A percentile compares a stretch with the other conserved stretches of the same genome.
These are phyloP conservation scores for Ogataea hybrid DNA, from an alignment of 1,139 yeast genomes.

Conservation along the genomic window DNA sequence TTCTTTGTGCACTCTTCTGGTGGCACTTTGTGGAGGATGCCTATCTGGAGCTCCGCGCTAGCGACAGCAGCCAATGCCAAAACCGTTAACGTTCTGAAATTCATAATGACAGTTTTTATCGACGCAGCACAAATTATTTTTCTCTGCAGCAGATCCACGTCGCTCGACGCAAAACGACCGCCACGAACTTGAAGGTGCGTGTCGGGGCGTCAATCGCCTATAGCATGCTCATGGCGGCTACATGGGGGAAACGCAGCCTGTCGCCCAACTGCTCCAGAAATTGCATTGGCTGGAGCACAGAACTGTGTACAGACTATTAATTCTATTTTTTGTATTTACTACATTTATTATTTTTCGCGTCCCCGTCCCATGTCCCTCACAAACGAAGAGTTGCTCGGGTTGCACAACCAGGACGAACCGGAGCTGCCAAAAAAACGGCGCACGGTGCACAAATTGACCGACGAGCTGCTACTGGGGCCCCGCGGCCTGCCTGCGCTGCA, in stretches of 20 bases:
- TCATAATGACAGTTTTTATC: constrained; percentile 1
- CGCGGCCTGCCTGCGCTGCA: constrained; percentile 30
- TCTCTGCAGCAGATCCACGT: constrained; percentile 1
- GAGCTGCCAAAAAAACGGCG: constrained; percentile 13
- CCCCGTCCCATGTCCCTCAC: constrained; percentile 15
- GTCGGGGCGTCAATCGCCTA: too few species aligned
- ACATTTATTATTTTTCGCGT: neutral
- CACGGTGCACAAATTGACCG: constrained; percentile 25
- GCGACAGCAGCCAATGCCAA: constrained; percentile 5
- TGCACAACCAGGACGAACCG: constrained; percentile 10
- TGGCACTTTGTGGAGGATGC: constrained; percentile 17
- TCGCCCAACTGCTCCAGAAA: neutral
- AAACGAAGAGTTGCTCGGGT: constrained; percentile 29
- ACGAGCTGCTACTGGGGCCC: constrained; percentile 28
- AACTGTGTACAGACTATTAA: neutral
- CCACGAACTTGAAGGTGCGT: too few species aligned
- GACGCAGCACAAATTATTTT: neutral
- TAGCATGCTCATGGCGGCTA: too few species aligned
- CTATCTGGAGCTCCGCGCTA: constrained; percentile 14
- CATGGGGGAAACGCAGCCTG: too few species aligned
- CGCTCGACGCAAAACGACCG: too few species aligned
- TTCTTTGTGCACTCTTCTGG: constrained; percentile 45
- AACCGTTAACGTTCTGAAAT: constrained; percentile 2
- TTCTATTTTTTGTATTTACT: neutral
- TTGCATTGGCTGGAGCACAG: neutral